Conservation (phyloP, 2,329 filamentous ascomycete species). For the Aaosphaeria arxii region DNA sequence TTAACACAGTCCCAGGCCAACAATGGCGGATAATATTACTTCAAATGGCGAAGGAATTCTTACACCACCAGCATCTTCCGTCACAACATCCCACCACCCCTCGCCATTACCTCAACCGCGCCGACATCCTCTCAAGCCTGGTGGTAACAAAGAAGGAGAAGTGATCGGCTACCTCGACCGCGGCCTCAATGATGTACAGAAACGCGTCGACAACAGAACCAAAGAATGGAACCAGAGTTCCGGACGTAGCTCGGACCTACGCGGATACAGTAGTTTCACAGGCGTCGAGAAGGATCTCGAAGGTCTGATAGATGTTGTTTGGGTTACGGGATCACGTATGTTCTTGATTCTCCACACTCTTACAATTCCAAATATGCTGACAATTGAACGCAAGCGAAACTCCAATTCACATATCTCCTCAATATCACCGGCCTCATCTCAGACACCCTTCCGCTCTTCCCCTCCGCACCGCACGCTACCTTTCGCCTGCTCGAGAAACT, state of each 20-base stretch:
- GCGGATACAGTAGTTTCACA: slow-evolving; percentile 60
- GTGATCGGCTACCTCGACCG: slow-evolving; percentile 58
- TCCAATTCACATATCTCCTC: slow-evolving; percentile 83
- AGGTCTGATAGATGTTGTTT: slow-evolving; percentile 72
- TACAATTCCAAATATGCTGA: background rate
- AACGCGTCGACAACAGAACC: slow-evolving; percentile 26
- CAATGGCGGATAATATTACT: background rate
- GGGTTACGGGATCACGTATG: slow-evolving; percentile 84
- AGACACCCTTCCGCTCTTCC: slow-evolving; percentile 70
- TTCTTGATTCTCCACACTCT: slow-evolving; percentile 12
- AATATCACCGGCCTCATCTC: slow-evolving; percentile 71
- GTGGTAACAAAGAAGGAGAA: slow-evolving; percentile 57
- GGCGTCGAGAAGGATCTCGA: slow-evolving; percentile 75
- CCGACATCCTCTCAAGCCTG: slow-evolving; percentile 51
- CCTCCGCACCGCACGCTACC: slow-evolving; percentile 63
- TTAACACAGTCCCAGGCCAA: background rate
- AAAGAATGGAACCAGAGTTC: slow-evolving; percentile 43
- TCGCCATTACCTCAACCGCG: slow-evolving; percentile 52
- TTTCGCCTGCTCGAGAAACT: slow-evolving; percentile 74
- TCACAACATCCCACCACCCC: slow-evolving; percentile 38
- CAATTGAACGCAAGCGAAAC: slow-evolving; percentile 54
- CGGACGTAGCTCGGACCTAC: slow-evolving; percentile 39
- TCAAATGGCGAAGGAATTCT: slow-evolving; percentile 13
- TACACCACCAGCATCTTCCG: slow-evolving; percentile 50
- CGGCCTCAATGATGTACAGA: slow-evolving; percentile 37